A percentile compares a stretch with the other conserved stretches of the same genome.
These are phyloP conservation scores for Delitschia confertaspora DNA, from an alignment of 495 filamentous ascomycete genomes.

Conservation along the genomic window DNA sequence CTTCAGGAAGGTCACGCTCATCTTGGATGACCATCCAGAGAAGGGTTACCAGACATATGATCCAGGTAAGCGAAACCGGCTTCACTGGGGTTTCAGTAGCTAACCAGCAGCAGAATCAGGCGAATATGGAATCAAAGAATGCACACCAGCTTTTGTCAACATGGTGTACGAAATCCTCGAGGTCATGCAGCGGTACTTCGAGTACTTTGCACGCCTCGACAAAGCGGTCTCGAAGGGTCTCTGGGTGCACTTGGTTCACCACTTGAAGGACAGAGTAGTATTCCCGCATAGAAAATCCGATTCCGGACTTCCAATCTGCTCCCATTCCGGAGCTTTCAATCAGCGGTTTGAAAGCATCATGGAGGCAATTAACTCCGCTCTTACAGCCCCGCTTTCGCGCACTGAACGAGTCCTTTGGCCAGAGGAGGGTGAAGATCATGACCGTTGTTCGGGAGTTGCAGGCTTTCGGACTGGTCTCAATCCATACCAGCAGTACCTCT, in stretches of 20 bases:
- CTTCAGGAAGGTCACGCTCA: too few relatives aligned
- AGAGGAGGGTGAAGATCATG: too few relatives aligned
- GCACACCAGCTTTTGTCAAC: too few relatives aligned
- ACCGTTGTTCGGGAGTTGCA: not conserved
- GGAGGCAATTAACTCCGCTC: constrained; percentile 2
- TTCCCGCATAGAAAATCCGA: not conserved
- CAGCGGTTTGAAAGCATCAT: not conserved
- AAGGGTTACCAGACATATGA: too few relatives aligned
- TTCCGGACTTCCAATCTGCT: not conserved
- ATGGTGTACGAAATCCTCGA: too few relatives aligned
- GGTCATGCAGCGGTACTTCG: too few relatives aligned
- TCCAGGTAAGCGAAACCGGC: too few relatives aligned
- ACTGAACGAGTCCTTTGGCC: too few relatives aligned
- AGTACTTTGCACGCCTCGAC: constrained; percentile 1
- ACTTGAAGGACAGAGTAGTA: not conserved
- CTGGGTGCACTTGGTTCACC: constrained; percentile 10
- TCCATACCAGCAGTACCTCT: constrained; percentile 11
- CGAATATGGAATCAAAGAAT: too few relatives aligned
- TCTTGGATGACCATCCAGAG: too few relatives aligned
- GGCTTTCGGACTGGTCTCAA: constrained; percentile 4
- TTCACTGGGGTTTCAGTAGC: too few relatives aligned
- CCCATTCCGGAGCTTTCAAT: constrained; percentile 1
- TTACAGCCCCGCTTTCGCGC: not conserved
- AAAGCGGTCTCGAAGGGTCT: not conserved
- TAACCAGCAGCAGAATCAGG: too few relatives aligned